Percentiles rank a stretch among this genome's conserved stretches.
phyloP scores from a whole-genome alignment of 2,329 filamentous ascomycete genomes.

The Verticillium tricorpus region DNA sequence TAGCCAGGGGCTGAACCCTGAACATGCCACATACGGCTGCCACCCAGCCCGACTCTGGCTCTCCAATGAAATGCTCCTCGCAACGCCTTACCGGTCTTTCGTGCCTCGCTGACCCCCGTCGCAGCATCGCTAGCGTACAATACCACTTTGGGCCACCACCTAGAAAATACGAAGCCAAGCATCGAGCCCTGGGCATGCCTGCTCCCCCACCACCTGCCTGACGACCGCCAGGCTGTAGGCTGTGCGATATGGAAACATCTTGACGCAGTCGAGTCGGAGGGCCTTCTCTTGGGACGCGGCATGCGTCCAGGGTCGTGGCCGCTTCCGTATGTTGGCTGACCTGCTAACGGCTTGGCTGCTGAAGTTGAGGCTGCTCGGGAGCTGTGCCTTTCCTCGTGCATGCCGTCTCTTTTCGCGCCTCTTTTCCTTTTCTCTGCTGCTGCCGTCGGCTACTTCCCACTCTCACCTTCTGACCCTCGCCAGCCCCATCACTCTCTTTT shows the following conservation, averaged over 20 bases:
- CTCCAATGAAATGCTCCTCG: background rate
- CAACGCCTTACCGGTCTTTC: background rate
- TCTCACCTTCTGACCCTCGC: background rate
- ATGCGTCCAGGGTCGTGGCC: background rate
- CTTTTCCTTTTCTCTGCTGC: background rate
- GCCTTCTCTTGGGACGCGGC: background rate
- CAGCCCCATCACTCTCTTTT: background rate
- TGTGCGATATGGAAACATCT: background rate
- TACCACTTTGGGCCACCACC: background rate
- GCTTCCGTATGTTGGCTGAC: background rate
- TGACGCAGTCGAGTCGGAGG: background rate
- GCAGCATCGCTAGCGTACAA: background rate
- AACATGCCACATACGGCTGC: background rate
- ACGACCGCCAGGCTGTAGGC: background rate
- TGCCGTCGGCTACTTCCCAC: background rate
- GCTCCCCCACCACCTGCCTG: background rate
- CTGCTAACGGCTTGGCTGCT: background rate
- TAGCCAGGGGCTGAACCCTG: background rate
- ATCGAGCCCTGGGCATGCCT: too few relatives aligned
- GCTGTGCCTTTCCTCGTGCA: background rate
- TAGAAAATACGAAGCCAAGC: conserved; percentile 1
- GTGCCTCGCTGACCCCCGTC: background rate
- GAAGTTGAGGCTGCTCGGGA: background rate
- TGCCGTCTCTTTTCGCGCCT: background rate
- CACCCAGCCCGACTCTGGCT: background rate